These are phyloP conservation scores for Botryotinia calthae DNA, from an alignment of 2,329 filamentous ascomycete genomes.

Conservation along the genomic window DNA sequence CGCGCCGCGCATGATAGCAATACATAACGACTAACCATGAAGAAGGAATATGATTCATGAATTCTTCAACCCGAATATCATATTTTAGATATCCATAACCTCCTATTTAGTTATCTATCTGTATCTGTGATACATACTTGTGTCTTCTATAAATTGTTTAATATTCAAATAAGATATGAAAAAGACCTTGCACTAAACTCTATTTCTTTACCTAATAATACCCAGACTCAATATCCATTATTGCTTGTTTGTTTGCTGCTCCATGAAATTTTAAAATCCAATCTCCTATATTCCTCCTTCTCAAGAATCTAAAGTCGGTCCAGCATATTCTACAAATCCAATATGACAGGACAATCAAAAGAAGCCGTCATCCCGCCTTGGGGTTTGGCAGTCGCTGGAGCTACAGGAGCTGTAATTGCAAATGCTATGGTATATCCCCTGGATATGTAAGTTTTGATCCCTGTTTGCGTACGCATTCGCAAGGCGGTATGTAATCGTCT, in stretches of 20 bases:
- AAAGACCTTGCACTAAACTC: background rate
- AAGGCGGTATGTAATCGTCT: conserved; percentile 16
- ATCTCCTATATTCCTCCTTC: background rate
- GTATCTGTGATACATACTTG: background rate
- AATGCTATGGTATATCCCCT: conserved; percentile 95
- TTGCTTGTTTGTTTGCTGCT: conserved; percentile 11
- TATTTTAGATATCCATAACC: background rate
- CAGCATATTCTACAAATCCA: background rate
- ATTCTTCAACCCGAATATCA: conserved; percentile 1
- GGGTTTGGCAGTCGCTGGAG: conserved; percentile 89
- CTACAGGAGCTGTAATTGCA: conserved; percentile 87
- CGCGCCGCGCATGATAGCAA: conserved; percentile 1
- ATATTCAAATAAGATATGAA: background rate
- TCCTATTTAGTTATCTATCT: background rate
- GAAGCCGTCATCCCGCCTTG: conserved; percentile 69
- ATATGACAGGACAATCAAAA: conserved; percentile 38
- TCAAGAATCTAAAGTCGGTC: background rate
- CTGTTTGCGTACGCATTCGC: conserved; percentile 11
- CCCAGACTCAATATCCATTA: background rate
- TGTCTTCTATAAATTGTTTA: background rate
- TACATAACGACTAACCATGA: background rate
- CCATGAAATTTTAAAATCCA: background rate
- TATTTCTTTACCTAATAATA: conserved; percentile 5
- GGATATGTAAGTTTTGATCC: conserved; percentile 70
- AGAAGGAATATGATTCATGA: conserved; percentile 9